Base-by-base conservation (phyloP, 2,329 filamentous ascomycete genomes). In the Trichoderma asperellum region DNA sequence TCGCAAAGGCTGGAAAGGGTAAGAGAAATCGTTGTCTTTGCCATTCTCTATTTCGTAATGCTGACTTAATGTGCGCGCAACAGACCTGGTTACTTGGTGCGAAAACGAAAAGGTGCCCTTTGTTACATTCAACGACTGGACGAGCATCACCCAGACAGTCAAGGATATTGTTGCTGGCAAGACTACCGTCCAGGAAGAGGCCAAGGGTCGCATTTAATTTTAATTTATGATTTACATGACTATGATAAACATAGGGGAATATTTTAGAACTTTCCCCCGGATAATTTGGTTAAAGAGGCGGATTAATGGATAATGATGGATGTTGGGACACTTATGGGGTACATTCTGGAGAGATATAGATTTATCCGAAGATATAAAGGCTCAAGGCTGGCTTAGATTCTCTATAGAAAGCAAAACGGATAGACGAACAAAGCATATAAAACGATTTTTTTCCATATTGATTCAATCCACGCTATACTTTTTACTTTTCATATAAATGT, bases 1-100 rank as follows among this genome's bases (percentile, higher is more conserved):
- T 98, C 77, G 95, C 95, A 65, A 97, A 97, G 85, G 91, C 92
- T 73, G 95, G 93, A 27, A 90, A 93, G 79, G 92, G 92, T 93
- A 83, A 75, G 85, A 5, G 11, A 21, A 24, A 8, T 43, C 10
- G 21, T 14, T 11, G 11, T 12, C 21, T n/a, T 12, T 18, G 14
- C 5, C 27, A 12, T 10, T 12, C 12, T n/a, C 27, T 56, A 4
- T 2, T 2, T 11, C 0, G 1, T 16, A n/a, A 57, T 34, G 34
- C 49, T 58, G 40, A 57, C 21, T 21, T 24, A 11, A 21, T 18
- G 27, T 35, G 47, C 24, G 43, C 18, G 43, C 5, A 40, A 57
- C 37, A 93, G 94, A 98, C 80, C 87, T 98, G 68, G 91, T 97
- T 72, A 89, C 86, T 16, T 97, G 93, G 82, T 97, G 95, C 78